Percentiles rank a stretch among this genome's conserved stretches.
Evolutionary conservation across 2,329 filamentous ascomycete genomes (phyloP).

Genomic region (Aspergillus niger): DNA sequence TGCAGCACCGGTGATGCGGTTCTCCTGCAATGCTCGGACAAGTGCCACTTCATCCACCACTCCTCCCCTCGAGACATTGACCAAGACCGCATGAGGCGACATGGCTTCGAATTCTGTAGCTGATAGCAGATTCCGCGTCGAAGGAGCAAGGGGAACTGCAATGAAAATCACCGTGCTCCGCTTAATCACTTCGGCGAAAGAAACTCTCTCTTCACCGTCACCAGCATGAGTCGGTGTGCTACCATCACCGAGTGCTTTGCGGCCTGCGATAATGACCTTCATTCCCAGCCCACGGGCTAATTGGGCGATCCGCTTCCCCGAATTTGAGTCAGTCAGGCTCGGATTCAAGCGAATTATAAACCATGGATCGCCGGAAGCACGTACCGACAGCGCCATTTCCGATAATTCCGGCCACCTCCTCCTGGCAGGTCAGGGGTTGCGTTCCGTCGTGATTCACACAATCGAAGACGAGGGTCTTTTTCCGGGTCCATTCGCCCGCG

Average conservation of each 20-base stretch:
- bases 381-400: constrained; percentile 53
- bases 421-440: constrained; percentile 49
- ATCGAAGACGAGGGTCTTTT: constrained; percentile 39
- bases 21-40: constrained; percentile 47
- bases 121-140: constrained; percentile 39
- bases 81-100: constrained; percentile 47
- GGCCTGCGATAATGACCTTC: constrained; percentile 52
- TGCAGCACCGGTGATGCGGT: constrained; percentile 52
- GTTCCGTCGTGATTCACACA: constrained; percentile 28
- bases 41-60: constrained; percentile 55
- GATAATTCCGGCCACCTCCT: constrained; percentile 54
- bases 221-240: not conserved
- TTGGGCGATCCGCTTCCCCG: constrained; percentile 46
- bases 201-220: constrained; percentile 17
- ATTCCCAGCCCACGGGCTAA: constrained; percentile 52
- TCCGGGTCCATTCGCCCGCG: constrained; percentile 44
- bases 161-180: constrained; percentile 36
- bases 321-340: constrained; percentile 1
- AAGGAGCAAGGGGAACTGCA: constrained; percentile 32
- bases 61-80: constrained; percentile 55
- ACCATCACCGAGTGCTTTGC: constrained; percentile 38
- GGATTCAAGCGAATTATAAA: not conserved
- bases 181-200: constrained; percentile 34
- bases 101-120: constrained; percentile 48
- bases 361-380: not conserved